Conservation (phyloP, 352 stramenopile genomes). For the Phytophthora quininea region DNA sequence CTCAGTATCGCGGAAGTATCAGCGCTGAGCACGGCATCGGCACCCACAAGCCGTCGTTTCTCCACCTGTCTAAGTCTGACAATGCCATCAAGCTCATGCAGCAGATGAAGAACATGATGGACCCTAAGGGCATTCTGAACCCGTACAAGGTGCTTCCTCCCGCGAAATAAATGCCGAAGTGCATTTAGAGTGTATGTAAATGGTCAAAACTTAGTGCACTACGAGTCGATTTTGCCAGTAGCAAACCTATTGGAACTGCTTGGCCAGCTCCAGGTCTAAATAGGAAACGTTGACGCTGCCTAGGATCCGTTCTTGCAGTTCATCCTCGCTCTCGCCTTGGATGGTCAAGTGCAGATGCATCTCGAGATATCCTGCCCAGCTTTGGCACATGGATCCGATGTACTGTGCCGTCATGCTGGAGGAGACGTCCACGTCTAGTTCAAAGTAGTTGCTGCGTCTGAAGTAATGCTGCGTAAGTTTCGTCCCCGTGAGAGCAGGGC, state of each 20-base stretch:
- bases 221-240: slow-evolving; percentile 12
- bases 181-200: slow-evolving; percentile 18
- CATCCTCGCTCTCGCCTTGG: slow-evolving; percentile 67
- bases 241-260: slow-evolving; percentile 35
- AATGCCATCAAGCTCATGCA: slow-evolving; percentile 91
- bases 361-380: slow-evolving; percentile 69
- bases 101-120: slow-evolving; percentile 94
- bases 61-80: slow-evolving; percentile 86
- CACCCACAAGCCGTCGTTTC: slow-evolving; percentile 91
- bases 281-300: slow-evolving; percentile 64
- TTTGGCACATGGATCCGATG: slow-evolving; percentile 84
- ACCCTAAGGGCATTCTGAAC: slow-evolving; percentile 97
- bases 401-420: slow-evolving; percentile 77
- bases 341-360: slow-evolving; percentile 86
- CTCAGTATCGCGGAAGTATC: slow-evolving; percentile 91
- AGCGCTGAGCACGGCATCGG: slow-evolving; percentile 98
- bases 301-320: slow-evolving; percentile 79
- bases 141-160: slow-evolving; percentile 92
- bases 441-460: slow-evolving; percentile 79
- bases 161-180: slow-evolving; percentile 13
- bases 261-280: slow-evolving; percentile 61
- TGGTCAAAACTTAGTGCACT: neutral
- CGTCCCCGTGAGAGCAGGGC: slow-evolving; percentile 82
- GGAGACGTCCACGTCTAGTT: slow-evolving; percentile 87
- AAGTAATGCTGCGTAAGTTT: slow-evolving; percentile 91